Conservation (phyloP, 768 basidiomycete species). For the Gymnopilus junonius region DNA sequence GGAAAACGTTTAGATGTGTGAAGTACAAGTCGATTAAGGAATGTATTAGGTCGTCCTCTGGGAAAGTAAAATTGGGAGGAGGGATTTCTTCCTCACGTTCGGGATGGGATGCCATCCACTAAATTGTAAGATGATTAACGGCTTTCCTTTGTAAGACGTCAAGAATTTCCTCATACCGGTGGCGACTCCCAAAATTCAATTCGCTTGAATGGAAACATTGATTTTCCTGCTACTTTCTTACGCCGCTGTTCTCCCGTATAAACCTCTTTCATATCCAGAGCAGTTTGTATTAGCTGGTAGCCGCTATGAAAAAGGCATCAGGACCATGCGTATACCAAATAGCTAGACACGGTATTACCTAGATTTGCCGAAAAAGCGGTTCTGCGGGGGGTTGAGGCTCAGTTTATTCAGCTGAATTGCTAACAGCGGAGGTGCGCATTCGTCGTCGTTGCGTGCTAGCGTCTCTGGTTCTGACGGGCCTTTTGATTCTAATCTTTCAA, state of each 20-base stretch:
- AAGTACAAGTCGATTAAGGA: slow-evolving; percentile 74
- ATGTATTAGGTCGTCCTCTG: slow-evolving; percentile 55
- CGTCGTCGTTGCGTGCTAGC: slow-evolving; percentile 37
- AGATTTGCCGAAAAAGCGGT: slow-evolving; percentile 55
- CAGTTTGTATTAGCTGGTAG: slow-evolving; percentile 54
- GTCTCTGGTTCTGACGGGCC: slow-evolving; percentile 40
- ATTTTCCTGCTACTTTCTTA: slow-evolving; percentile 19
- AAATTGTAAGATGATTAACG: not conserved
- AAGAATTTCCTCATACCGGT: slow-evolving; percentile 36
- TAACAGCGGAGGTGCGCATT: slow-evolving; percentile 30
- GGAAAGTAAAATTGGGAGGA: slow-evolving; percentile 46
- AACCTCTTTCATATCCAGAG: slow-evolving; percentile 60
- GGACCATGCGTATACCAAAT: not conserved
- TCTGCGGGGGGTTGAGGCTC: slow-evolving; percentile 39
- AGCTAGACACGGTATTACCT: slow-evolving; percentile 28
- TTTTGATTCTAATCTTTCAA: slow-evolving; percentile 47
- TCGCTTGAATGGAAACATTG: slow-evolving; percentile 36
- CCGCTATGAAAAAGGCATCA: slow-evolving; percentile 38
- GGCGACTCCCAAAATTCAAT: slow-evolving; percentile 55
- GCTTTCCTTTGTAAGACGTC: not conserved
- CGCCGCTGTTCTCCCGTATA: slow-evolving; percentile 42
- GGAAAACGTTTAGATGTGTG: slow-evolving; percentile 49
- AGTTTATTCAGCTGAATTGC: slow-evolving; percentile 38
- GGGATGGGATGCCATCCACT: slow-evolving; percentile 38
- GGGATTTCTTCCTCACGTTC: slow-evolving; percentile 25